Conservation (phyloP, 768 basidiomycete genomes). For the Paxillus involutus region DNA sequence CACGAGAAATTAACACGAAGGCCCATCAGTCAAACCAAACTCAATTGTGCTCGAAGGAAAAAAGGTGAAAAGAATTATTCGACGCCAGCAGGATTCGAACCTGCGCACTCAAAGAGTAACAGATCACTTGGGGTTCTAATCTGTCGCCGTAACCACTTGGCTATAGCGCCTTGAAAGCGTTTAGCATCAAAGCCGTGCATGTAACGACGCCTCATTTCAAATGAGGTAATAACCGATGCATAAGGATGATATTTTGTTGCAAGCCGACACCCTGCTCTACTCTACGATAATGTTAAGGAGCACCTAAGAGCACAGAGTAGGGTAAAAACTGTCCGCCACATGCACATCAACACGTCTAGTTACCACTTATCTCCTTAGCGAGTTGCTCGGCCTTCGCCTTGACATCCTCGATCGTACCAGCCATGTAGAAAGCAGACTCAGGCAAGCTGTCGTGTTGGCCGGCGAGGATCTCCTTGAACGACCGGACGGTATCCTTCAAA, state of each 20-base stretch:
- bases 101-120: constrained; percentile 70
- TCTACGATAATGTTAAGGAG: constrained; percentile 2
- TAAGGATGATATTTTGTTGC: constrained; percentile 1
- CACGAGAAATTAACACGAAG: too few species aligned
- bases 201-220: too few species aligned
- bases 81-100: constrained; percentile 70
- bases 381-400: constrained; percentile 97
- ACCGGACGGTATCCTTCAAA: constrained; percentile 93
- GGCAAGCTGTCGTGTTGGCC: constrained; percentile 88
- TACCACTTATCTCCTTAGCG: constrained; percentile 84
- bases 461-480: constrained; percentile 97
- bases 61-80: constrained; percentile 16
- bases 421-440: constrained; percentile 98
- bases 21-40: too few species aligned
- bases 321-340: constrained; percentile 8
- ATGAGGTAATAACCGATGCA: not conserved
- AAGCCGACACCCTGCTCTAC: constrained; percentile 12
- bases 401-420: constrained; percentile 95
- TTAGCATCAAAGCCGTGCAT: too few species aligned
- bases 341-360: constrained; percentile 24
- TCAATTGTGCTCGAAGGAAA: not conserved
- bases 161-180: constrained; percentile 55
- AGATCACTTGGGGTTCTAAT: constrained; percentile 56
- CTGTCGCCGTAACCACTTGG: constrained; percentile 81
- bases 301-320: not conserved